phyloP scores from a whole-genome alignment of 1,284 basidiomycete genomes.

The Fistulina hepatica region DNA sequence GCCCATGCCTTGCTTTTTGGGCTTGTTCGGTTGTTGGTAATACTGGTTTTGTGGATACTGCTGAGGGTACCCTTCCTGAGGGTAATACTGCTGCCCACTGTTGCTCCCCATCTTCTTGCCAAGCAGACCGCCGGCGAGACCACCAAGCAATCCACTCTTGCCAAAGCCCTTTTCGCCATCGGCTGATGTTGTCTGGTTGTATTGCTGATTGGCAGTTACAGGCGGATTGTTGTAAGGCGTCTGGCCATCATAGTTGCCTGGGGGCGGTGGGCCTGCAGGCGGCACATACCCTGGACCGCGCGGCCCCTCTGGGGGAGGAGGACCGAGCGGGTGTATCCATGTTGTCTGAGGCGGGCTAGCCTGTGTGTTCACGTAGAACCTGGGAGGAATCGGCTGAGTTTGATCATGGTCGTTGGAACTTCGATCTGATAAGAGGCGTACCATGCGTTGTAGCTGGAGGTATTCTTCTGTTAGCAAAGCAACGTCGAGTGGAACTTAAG shows the following conservation, averaged over 20 bases:
- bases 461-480: slow-evolving; percentile 14
- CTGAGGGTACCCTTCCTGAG: slow-evolving; percentile 3
- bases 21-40: slow-evolving; percentile 21
- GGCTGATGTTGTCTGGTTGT: slow-evolving; percentile 14
- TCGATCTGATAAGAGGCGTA: slow-evolving; percentile 22
- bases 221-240: slow-evolving; percentile 13
- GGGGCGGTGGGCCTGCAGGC: slow-evolving; percentile 33
- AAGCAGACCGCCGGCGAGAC: slow-evolving; percentile 11
- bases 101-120: slow-evolving; percentile 22
- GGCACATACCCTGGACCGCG: slow-evolving; percentile 32
- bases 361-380: slow-evolving; percentile 63
- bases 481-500: slow-evolving; percentile 10
- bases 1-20: slow-evolving; percentile 33
- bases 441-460: slow-evolving; percentile 55
- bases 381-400: slow-evolving; percentile 23
- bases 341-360: slow-evolving; percentile 49
- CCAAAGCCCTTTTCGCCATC: too few relatives aligned
- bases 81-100: not conserved
- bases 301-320: slow-evolving; percentile 27
- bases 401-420: slow-evolving; percentile 1
- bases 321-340: slow-evolving; percentile 56
- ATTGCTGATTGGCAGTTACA: slow-evolving; percentile 17
- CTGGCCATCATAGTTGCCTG: slow-evolving; percentile 18
- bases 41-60: slow-evolving; percentile 23
- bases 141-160: too few relatives aligned